Evolutionary conservation across 371 early-diverging fungal genomes (phyloP).

Genomic region (Thermomucor indicae-seudaticae): DNA sequence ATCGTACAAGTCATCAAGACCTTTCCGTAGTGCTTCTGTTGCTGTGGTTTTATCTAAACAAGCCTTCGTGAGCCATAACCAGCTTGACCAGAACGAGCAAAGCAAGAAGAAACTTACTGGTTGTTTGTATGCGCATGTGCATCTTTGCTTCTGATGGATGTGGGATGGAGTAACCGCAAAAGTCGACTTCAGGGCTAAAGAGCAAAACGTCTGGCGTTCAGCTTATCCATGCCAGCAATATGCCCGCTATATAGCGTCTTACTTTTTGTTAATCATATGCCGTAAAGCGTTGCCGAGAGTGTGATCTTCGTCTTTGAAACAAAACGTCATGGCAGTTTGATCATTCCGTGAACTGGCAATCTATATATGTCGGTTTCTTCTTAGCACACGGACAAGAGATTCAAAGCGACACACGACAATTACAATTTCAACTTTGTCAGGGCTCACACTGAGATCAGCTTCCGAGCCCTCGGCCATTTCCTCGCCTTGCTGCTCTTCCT

Average conservation of each 20-base stretch:
- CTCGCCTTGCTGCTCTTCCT: slow-evolving; percentile 14
- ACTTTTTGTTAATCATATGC: slow-evolving; percentile 93
- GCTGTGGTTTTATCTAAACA: slow-evolving; percentile 70
- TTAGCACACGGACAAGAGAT: background rate
- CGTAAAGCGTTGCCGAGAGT: slow-evolving; percentile 94
- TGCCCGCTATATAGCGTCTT: slow-evolving; percentile 5
- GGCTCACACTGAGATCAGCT: slow-evolving; percentile 24
- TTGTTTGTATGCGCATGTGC: slow-evolving; percentile 94
- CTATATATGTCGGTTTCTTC: slow-evolving; percentile 15
- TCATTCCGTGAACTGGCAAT: slow-evolving; percentile 67
- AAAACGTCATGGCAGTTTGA: slow-evolving; percentile 79
- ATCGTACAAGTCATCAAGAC: slow-evolving; percentile 75
- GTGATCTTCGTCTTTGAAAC: slow-evolving; percentile 92
- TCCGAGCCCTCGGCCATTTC: slow-evolving; percentile 25
- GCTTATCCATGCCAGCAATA: background rate
- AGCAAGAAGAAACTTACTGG: slow-evolving; percentile 48
- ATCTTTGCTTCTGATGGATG: slow-evolving; percentile 97
- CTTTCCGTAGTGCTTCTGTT: slow-evolving; percentile 81
- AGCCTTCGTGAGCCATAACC: background rate
- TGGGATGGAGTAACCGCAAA: slow-evolving; percentile 99
- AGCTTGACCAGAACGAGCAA: too few relatives aligned
- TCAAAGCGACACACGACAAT: slow-evolving; percentile 4
- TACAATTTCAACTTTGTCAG: slow-evolving; percentile 55
- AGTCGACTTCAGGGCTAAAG: slow-evolving; percentile 82
- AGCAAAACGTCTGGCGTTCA: background rate